Evolutionary conservation across 2,329 filamentous ascomycete genomes (phyloP), one percentile per base, ranked within the genome.

Genomic region (Fusarium goolgardi): DNA sequence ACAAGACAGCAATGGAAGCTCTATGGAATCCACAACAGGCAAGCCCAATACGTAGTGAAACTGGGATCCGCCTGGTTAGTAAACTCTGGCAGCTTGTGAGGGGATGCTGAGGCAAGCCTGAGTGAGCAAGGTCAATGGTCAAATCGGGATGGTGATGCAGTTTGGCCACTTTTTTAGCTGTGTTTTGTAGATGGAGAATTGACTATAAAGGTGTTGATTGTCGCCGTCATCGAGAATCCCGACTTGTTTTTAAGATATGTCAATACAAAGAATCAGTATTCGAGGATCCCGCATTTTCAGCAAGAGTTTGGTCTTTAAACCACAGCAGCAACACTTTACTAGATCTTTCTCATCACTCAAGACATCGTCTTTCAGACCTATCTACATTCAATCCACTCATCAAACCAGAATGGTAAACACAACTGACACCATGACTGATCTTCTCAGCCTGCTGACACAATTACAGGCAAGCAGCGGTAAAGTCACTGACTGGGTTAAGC

Each of bases 401-500:
- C 72, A 74, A 58, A 63, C 55, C 52, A 74, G 72, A 65, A 74
- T 74, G 72, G 72, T 73, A 25, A 66, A 59, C 21, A 37, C n/a
- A 31, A 34, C 20, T 25, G 34, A 43, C 11, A 31, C 40, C 34
- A 23, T 49, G 25, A 37, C 15, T 37, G 18, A 37, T 25, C 34
- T 51, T 21, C 16, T 39, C 63, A 40, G 25, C 25, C 41, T 57
- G 34, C 63, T 72, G 55, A 74, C 55, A 49, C 29, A 41, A 13
- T n/a, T 54, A 43, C 51, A 73, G 71, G 34, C 69, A 37, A 73
- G 67, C 63, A 66, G 27, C 23, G 44, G 51, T 23, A 73, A 71
- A 56, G 93, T 97, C 77, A 94, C 93, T 45, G 88, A 95, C 75
- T 97, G 93, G 93, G 93, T 96, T 53, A 85, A 88, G 66, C 90